phyloP scores from a whole-genome alignment of 495 filamentous ascomycete genomes.

The Podospora pseudocomata region DNA sequence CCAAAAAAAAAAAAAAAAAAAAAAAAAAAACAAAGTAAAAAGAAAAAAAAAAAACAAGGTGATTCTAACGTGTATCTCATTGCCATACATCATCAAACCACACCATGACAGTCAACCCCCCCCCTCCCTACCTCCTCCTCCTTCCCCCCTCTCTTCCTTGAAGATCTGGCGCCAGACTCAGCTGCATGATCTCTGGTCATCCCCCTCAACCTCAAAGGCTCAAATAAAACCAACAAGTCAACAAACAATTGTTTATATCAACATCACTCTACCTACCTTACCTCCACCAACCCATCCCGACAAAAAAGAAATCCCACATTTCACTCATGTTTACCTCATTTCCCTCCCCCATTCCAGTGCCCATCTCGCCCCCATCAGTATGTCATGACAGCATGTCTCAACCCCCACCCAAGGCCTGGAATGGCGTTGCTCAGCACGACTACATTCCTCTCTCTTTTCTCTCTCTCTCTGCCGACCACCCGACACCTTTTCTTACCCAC shows the following conservation, averaged over 20 bases:
- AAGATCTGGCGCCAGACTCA: neutral
- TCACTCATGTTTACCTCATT: neutral
- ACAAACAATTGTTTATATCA: neutral
- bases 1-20: too few species aligned
- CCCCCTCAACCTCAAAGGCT: neutral
- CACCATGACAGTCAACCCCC: too few species aligned
- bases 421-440: constrained; percentile 10
- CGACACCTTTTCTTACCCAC: neutral
- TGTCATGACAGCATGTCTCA: neutral
- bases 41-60: too few species aligned
- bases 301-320: neutral
- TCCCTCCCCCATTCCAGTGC: neutral
- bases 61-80: too few species aligned
- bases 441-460: neutral
- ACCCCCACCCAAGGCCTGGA: neutral
- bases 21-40: too few species aligned
- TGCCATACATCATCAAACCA: too few species aligned
- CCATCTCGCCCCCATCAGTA: neutral
- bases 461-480: neutral
- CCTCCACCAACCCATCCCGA: neutral
- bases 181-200: neutral
- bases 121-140: too few species aligned
- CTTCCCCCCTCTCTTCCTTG: neutral
- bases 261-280: neutral
- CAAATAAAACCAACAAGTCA: neutral